Percentiles rank a stretch among this genome's conserved stretches.
Conservation (phyloP, 208 protist species). For the Crithidia bombi region DNA sequence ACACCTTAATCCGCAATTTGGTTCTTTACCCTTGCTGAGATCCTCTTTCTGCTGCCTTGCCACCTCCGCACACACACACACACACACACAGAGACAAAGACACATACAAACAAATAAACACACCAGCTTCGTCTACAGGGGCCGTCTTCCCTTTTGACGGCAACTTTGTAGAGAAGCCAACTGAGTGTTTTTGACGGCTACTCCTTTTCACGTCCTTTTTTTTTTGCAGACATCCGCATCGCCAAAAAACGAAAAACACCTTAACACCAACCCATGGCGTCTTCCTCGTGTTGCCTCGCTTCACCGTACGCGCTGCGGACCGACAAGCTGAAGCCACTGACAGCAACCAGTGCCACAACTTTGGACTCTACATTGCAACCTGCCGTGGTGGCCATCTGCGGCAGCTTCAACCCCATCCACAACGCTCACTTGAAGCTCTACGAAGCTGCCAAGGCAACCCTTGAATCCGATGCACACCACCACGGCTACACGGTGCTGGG, state of each 20-base stretch:
- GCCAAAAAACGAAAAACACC: background rate
- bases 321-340: constrained; percentile 48
- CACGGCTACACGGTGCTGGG: constrained; percentile 47
- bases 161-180: too few species aligned
- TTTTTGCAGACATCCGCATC: background rate
- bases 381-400: constrained; percentile 70
- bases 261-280: background rate
- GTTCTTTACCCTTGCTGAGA: too few species aligned
- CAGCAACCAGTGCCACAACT: background rate
- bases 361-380: constrained; percentile 20
- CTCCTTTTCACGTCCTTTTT: too few species aligned
- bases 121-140: too few species aligned
- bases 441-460: constrained; percentile 37
- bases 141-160: too few species aligned
- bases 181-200: too few species aligned
- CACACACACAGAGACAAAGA: too few species aligned
- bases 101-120: too few species aligned
- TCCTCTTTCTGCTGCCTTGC: too few species aligned
- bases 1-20: too few species aligned
- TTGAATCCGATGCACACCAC: constrained; percentile 15
- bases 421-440: constrained; percentile 72
- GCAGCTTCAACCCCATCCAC: constrained; percentile 87
- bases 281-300: background rate
- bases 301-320: constrained; percentile 4
- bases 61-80: too few species aligned